Conservation (phyloP, 495 filamentous ascomycete species). For the Aspergillus ostianus region DNA sequence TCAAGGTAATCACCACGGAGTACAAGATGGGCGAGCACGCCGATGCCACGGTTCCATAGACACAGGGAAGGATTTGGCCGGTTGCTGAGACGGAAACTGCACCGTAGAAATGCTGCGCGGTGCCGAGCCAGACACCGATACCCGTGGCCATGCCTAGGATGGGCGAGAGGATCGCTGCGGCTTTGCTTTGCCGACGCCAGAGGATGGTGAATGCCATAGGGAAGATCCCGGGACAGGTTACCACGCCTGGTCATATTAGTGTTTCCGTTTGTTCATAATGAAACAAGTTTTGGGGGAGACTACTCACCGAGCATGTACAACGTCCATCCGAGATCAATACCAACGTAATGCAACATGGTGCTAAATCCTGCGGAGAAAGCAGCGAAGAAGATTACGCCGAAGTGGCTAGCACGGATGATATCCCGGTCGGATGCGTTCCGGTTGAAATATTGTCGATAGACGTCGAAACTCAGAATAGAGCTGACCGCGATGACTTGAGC, state of each 20-base stretch:
- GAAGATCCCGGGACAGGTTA: slow-evolving; percentile 47
- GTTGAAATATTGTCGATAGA: slow-evolving; percentile 48
- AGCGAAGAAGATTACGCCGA: slow-evolving; percentile 46
- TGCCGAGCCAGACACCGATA: slow-evolving; percentile 47
- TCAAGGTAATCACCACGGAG: slow-evolving; percentile 33
- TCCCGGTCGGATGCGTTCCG: slow-evolving; percentile 36
- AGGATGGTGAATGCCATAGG: slow-evolving; percentile 51
- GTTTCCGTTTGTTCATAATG: background rate
- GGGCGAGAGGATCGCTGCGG: slow-evolving; percentile 44
- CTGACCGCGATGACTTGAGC: slow-evolving; percentile 45
- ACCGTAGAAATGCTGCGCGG: slow-evolving; percentile 41
- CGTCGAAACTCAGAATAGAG: slow-evolving; percentile 41
- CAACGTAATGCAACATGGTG: slow-evolving; percentile 39
- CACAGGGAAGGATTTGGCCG: slow-evolving; percentile 40
- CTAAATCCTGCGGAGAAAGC: slow-evolving; percentile 38
- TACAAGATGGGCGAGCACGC: slow-evolving; percentile 36
- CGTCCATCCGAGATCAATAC: slow-evolving; percentile 34
- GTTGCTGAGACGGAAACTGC: slow-evolving; percentile 46
- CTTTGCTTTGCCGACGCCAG: slow-evolving; percentile 45
- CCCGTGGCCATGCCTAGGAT: slow-evolving; percentile 42
- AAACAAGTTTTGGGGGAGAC: background rate
- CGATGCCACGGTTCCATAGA: slow-evolving; percentile 45
- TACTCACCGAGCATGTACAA: slow-evolving; percentile 40
- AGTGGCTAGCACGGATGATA: slow-evolving; percentile 38
- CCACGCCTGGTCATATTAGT: slow-evolving; percentile 24